Evolutionary conservation across 345 rosid genomes (phyloP).

Genomic region (Populus ilicifolia): DNA sequence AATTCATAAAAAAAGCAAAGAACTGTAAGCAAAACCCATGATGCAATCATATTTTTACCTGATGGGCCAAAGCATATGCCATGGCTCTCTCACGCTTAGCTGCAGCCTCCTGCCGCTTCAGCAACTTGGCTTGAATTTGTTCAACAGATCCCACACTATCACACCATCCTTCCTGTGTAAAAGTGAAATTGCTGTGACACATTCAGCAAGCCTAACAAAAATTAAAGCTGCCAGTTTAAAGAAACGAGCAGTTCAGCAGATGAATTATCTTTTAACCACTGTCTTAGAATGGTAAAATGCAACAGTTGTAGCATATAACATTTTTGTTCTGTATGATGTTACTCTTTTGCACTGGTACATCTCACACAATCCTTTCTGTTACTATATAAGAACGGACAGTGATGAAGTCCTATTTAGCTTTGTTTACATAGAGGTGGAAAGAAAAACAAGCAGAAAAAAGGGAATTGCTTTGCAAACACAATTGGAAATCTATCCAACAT

Average conservation of each 20-base stretch:
- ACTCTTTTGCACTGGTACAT: neutral
- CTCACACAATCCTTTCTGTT: neutral
- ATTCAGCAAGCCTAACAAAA: constrained; percentile 13
- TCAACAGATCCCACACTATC: constrained; percentile 93
- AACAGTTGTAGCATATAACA: neutral
- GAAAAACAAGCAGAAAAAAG: neutral
- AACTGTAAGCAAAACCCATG: neutral
- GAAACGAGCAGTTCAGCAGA: neutral
- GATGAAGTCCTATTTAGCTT: neutral
- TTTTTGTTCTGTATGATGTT: neutral
- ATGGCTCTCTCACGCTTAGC: constrained; percentile 99
- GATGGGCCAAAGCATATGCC: constrained; percentile 98
- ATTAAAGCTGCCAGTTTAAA: constrained; percentile 9
- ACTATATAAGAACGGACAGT: neutral
- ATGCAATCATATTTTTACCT: constrained; percentile 44
- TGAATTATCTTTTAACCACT: neutral
- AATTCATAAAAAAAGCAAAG: neutral
- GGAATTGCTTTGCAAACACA: neutral
- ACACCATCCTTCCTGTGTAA: constrained; percentile 92
- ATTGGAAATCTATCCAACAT: neutral
- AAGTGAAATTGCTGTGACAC: constrained; percentile 6
- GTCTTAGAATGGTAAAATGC: neutral
- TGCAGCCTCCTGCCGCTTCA: constrained; percentile 97
- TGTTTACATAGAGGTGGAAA: neutral
- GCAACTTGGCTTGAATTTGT: constrained; percentile 84